Evolutionary conservation across 148 eudicot species (phyloP).

Genomic region (Rhododendron henanense): DNA sequence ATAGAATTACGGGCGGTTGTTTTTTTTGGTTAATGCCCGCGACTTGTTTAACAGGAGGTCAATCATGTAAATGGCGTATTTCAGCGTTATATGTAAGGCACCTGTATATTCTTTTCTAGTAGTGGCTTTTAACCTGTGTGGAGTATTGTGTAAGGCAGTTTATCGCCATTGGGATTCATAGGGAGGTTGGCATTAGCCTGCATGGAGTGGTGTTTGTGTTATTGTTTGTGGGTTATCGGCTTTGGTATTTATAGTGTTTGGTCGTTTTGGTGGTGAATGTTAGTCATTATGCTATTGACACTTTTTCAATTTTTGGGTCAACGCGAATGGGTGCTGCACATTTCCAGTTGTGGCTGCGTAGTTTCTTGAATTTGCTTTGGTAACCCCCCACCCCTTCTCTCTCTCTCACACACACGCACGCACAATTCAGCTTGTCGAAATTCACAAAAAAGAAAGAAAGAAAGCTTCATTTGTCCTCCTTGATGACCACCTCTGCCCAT

Average conservation of each 20-base stretch:
- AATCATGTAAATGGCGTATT: background rate
- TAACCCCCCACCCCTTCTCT: background rate
- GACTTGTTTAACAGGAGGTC: background rate
- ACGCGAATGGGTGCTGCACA: background rate
- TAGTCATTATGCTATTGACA: background rate
- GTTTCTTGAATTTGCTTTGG: background rate
- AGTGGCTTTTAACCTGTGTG: constrained; percentile 4
- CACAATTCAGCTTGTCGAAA: background rate
- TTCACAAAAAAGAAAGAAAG: background rate
- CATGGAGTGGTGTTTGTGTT: background rate
- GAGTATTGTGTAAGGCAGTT: constrained; percentile 3
- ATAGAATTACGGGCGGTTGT: background rate
- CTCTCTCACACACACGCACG: background rate
- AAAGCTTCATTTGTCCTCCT: background rate
- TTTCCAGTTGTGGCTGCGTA: background rate
- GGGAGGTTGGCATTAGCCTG: background rate
- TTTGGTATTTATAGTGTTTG: background rate
- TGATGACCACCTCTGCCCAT: background rate
- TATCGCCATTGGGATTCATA: background rate
- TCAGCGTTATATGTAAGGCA: background rate
- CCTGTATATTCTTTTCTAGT: background rate
- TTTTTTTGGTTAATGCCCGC: background rate
- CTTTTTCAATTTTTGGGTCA: background rate
- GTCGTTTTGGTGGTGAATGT: background rate
- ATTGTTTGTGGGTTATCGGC: constrained; percentile 1